A percentile compares a stretch with the other conserved stretches of the same genome.
Conservation (phyloP, 2,329 filamentous ascomycete genomes). For the Nannizziopsis barbatae region DNA sequence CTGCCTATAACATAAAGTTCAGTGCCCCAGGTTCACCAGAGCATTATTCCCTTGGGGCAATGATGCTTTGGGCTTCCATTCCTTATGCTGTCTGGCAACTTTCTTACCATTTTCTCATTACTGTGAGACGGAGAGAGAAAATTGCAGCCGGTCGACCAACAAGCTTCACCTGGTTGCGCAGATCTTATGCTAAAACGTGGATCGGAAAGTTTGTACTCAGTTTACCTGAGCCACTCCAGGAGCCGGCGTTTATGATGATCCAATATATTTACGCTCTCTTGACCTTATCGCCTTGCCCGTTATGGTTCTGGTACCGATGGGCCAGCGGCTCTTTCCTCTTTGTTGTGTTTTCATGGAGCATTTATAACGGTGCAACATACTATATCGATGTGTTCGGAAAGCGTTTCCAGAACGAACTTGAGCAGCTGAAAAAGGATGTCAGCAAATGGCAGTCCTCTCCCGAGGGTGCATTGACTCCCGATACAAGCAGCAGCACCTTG, state of each 20-base stretch:
- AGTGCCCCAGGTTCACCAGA: slow-evolving; percentile 58
- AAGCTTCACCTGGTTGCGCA: slow-evolving; percentile 92
- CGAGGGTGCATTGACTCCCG: slow-evolving; percentile 8
- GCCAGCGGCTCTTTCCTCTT: slow-evolving; percentile 67
- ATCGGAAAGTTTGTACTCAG: slow-evolving; percentile 76
- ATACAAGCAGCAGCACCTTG: not conserved
- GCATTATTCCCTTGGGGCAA: slow-evolving; percentile 67
- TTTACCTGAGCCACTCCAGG: slow-evolving; percentile 65
- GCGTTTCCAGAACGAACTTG: slow-evolving; percentile 90
- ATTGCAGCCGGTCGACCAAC: slow-evolving; percentile 92
- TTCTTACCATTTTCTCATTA: slow-evolving; percentile 87
- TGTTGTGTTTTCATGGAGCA: slow-evolving; percentile 81
- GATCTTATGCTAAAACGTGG: slow-evolving; percentile 79
- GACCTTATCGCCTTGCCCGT: slow-evolving; percentile 85
- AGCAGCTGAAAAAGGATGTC: slow-evolving; percentile 78
- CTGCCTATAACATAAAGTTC: slow-evolving; percentile 68
- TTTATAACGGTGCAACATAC: slow-evolving; percentile 93
- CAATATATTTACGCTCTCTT: slow-evolving; percentile 83
- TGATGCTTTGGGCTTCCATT: slow-evolving; percentile 89
- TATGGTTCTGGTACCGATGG: slow-evolving; percentile 88
- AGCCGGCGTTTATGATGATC: slow-evolving; percentile 88
- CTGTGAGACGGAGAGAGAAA: slow-evolving; percentile 84
- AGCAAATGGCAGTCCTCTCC: slow-evolving; percentile 63
- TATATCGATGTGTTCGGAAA: slow-evolving; percentile 98
- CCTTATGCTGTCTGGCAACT: slow-evolving; percentile 92